Base-by-base conservation (phyloP, 1,284 basidiomycete genomes). In the Microbotryum saponariae region DNA sequence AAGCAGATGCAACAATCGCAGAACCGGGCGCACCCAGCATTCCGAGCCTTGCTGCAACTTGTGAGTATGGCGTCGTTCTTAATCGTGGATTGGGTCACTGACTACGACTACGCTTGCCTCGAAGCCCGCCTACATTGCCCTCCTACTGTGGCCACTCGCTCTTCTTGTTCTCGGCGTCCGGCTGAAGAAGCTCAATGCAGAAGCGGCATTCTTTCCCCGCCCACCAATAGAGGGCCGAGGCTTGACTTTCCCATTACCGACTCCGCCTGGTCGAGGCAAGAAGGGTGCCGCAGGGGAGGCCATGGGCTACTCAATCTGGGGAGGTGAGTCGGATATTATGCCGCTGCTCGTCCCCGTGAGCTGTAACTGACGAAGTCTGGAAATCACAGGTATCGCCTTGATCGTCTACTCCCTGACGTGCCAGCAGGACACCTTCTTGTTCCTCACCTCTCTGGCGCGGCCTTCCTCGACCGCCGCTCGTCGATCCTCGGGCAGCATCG, bases 131-230 rank as follows among this genome's bases (percentile, higher is more conserved):
- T 63, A 56, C 45, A 23, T 71, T 45, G 55, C 70, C 12, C 60
- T 70, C 20, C 42, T 64, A 1, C 57, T 71, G 9, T 74, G 72
- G 65, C 73, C 72, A 2, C 37, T 73, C 37, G 63, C 70, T 20
- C 68, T 74, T 46, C 59, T 69, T 50, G 65, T 74, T 55, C 65
- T 74, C 55, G 70, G 61, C 33, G 58, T 73, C 21, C 70, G 72
- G 5, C 60, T 74, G 37, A 65, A 70, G 54, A 63, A 61, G 10
- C 64, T 72, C 49, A 66, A 71, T 56, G 37, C 37, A 10, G 37
- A 3, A 42, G 5, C 37, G 37, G 3, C 10, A 47, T 33, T 10
- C 55, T 51, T 25, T 51, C 21, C 31, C 33, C 57, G 4, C 46
- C 18, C 14, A 20, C 21, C 21, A 12, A 29, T 33, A 12, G 9